A percentile compares a stretch with the other conserved stretches of the same genome.
Evolutionary conservation across 2,329 filamentous ascomycete species (phyloP).

Genomic region (Arthrinium puccinioides): DNA sequence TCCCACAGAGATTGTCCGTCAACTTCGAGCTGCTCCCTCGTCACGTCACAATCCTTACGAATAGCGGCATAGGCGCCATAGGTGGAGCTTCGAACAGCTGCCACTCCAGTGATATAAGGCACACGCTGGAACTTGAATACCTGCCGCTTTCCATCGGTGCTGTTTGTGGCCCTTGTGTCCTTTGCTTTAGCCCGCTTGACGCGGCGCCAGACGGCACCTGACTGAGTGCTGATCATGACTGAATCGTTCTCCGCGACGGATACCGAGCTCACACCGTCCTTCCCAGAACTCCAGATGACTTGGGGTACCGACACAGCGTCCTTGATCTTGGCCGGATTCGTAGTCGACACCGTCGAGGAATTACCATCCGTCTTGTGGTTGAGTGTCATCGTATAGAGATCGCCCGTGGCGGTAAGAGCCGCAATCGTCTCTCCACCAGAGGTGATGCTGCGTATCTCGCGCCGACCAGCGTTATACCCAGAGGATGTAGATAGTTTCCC

Average conservation of each 20-base stretch:
- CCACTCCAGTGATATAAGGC: conserved; percentile 77
- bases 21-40: conserved; percentile 62
- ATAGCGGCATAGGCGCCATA: conserved; percentile 88
- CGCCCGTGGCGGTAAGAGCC: conserved; percentile 74
- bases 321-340: conserved; percentile 85
- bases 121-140: conserved; percentile 95
- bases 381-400: conserved; percentile 79
- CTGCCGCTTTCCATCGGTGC: conserved; percentile 57
- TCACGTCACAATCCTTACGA: conserved; percentile 76
- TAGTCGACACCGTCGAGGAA: conserved; percentile 55
- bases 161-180: conserved; percentile 36
- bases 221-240: conserved; percentile 87
- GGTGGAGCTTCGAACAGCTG: conserved; percentile 76
- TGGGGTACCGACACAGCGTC: conserved; percentile 71
- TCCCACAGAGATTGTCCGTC: conserved; percentile 64
- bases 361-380: conserved; percentile 59
- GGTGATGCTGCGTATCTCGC: conserved; percentile 68
- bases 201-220: conserved; percentile 87
- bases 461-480: conserved; percentile 55
- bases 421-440: conserved; percentile 89
- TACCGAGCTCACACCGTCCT: conserved; percentile 79
- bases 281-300: conserved; percentile 83
- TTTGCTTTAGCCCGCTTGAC: conserved; percentile 78
- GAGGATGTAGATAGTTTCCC: conserved; percentile 58
- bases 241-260: conserved; percentile 88